phyloP scores from a whole-genome alignment of 805 yeast genomes.

The Kurtzmaniella cleridarum region DNA sequence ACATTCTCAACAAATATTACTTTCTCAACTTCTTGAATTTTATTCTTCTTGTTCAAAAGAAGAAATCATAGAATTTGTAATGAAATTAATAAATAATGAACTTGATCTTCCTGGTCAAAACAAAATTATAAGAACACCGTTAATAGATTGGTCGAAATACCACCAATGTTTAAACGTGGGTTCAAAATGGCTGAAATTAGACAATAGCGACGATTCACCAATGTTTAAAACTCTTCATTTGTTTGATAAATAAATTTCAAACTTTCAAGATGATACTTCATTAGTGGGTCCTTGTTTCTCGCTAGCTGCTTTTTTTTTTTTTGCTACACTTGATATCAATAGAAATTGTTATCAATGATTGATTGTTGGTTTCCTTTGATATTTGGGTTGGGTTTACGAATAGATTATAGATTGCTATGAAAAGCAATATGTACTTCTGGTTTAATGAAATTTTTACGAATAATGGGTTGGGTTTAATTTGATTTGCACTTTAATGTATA shows the following conservation, averaged over 20 bases:
- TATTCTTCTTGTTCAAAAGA: constrained; percentile 12
- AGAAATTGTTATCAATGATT: no score
- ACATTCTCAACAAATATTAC: constrained; percentile 23
- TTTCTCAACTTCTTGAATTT: constrained; percentile 22
- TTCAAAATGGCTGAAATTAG: constrained; percentile 10
- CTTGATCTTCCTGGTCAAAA: constrained; percentile 30
- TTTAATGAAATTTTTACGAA: no score
- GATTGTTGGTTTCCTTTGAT: no score
- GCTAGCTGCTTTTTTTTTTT: no score
- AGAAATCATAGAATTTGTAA: constrained; percentile 26
- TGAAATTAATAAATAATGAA: constrained; percentile 28
- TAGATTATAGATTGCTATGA: no score
- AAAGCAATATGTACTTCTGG: constrained; percentile 1
- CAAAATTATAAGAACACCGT: constrained; percentile 27
- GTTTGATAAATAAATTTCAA: constrained; percentile 11
- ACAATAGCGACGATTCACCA: constrained; percentile 8
- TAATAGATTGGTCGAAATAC: constrained; percentile 33
- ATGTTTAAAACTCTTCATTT: constrained; percentile 20
- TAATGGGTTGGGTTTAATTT: no score
- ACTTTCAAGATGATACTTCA: background rate
- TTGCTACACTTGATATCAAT: no score
- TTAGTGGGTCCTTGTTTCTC: background rate
- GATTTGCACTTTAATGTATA: no score
- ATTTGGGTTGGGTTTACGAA: constrained; percentile 1
- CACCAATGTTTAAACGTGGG: constrained; percentile 24